Evolutionary conservation across 768 basidiomycete genomes (phyloP), one percentile per base, ranked within the genome.

Genomic region (Mycena crocata): DNA sequence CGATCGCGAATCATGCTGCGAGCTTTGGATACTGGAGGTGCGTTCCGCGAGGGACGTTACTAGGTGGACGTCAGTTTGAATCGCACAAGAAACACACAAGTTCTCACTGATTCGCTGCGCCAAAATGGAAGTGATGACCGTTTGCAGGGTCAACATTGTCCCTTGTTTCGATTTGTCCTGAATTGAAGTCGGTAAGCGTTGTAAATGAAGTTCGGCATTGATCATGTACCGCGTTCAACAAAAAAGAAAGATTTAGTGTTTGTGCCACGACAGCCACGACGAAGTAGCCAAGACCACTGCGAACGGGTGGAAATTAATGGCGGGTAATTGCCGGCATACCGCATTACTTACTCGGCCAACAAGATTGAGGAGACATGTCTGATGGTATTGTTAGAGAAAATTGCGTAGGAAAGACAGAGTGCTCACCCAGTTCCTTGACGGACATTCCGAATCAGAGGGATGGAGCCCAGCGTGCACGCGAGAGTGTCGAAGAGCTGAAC

Each of bases 51-150:
- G 51, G 21, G 51, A 52, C 2, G 51, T 52, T 21, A 51, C 50
- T 51, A 24, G 19, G 15, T 9, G 21, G 19, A 9, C 17, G 12
- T 52, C 15, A 46, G n/a, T 19, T 21, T 17, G 31, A 23, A 19
- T n/a, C 30, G 31, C 8, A 31, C 46, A 32, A 31, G 48, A 50
- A 50, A 5, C 3, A 21, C 31, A 12, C 3, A 2, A 9, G 51
- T 3, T 9, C 51, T 31, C 35, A 52, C 51, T 52, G 51, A 52
- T 52, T 23, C 34, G 51, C 14, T 52, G 51, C 21, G 51, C 51
- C 30, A 52, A 34, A 34, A 52, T 52, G 51, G 51, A 35, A 34
- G 51, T 52, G 3, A 52, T n/a, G 24, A 52, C 51, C 30, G 51
- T 37, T 34, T 52, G 51, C 51, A 52, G 17, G 10, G 50, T 51